Evolutionary conservation across 805 yeast species (phyloP), one percentile per base, ranked within the genome.

Genomic region (Myxozyma geophila): DNA sequence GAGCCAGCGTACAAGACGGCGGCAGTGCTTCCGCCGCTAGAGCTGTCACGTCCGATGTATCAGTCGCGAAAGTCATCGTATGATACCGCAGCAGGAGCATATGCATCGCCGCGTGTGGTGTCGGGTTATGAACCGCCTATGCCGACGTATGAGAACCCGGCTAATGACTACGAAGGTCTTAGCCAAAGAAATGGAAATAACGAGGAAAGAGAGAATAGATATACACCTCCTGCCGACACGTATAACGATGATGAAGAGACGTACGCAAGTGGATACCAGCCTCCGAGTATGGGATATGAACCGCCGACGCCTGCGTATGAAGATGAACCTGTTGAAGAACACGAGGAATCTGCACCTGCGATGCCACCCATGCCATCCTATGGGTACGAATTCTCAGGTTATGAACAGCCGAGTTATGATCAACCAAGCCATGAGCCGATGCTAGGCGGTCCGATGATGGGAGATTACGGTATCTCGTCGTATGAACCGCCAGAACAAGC

Each of bases 91-190:
- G 21, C 36, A 12, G 7, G 12, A 7, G 39, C 49, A n/a, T 52
- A 52, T 46, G 62, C 44, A 17, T 40, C 62, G 10, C 47, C 43
- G 19, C 35, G 41, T 13, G 36, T 40, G 9, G 35, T 49, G 8
- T 15, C 80, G 74, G 49, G 58, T 15, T 58, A 66, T 48, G 67
- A 63, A 33, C 67, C 66, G 6, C 56, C 63, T 23, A 33, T 41
- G 9, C 8, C 58, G 2, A 55, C 49, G 21, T 70, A 72, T 28
- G 68, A 57, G 43, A 60, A 66, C 2, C 68, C 71, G 17, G 55
- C 58, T 1, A 61, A 67, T 41, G 72, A 67, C n/a, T 58, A 63
- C 54, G 57, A n/a, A 4, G 33, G 33, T 15, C 7, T n/a, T 7
- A 28, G n/a, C 49, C 46, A 55, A 1, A 2, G 43, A 7, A 28